Base-by-base conservation (phyloP, 2,329 filamentous ascomycete genomes). In the Talaromyces funiculosus region DNA sequence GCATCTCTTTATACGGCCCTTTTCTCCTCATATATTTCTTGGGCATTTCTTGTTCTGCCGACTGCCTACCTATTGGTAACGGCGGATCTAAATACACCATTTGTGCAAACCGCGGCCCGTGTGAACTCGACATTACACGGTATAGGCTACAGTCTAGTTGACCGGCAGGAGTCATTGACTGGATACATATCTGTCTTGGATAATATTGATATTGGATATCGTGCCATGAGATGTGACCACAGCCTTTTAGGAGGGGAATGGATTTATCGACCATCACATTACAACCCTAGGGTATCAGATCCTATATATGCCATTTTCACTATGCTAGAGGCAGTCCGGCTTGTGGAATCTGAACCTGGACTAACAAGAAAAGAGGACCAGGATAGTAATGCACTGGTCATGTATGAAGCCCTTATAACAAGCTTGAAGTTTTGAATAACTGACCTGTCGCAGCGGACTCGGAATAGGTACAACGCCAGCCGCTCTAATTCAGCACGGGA, bases 291-390 rank as follows among this genome's bases (percentile, higher is more conserved):
- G 47, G 78, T 91, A 18, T 84, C 85, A 10, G 94, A 99, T 75
- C 91, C 93, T 0, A 90, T 99, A 60, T 99, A 97, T 71, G 88
- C 90, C 9, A 89, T 97, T n/a, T 99, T 99, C 72, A 88, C 90
- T 26, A 95, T 96, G 82, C 84, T 99, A 1, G 94, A 99, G 73
- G 91, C 93, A 3, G 88, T 97, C 6, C 85, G 94, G 22, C 82
- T 99, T 33, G 81, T 96, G 24, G 81, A 94, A 66, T 75, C 80
- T 4, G 78, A 81, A 31, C 62, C 69, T 53, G 69, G 71, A 9
- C 63, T 67, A 40, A 64, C 65, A 26, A 64, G 59, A 38, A 71
- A 69, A 22, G 77, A 76, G 1, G 89, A 92, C 66, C 76, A 75
- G n/a, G 78, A 90, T 62, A 89, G 90, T 49, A 89, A 84, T 53